Evolutionary conservation across 2,329 filamentous ascomycete species (phyloP).

Genomic region (Ophiostoma pallidulum): DNA sequence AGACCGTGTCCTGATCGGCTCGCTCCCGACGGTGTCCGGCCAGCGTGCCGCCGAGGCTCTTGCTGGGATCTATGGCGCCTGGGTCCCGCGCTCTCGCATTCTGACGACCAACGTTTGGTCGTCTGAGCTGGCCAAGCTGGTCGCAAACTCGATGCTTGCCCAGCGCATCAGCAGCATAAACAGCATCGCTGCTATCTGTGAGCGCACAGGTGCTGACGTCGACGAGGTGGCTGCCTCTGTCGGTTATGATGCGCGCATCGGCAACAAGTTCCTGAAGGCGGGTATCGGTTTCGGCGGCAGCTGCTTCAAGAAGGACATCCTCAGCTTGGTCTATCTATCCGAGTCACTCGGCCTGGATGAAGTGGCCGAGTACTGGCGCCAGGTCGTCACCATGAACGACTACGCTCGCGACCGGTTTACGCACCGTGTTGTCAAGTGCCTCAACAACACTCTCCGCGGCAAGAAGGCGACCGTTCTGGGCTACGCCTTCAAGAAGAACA

Average conservation of each 20-base stretch:
- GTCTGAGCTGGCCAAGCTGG: conserved; percentile 69
- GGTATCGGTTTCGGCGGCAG: conserved; percentile 71
- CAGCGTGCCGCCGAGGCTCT: conserved; percentile 53
- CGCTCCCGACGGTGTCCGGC: conserved; percentile 49
- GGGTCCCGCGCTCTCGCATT: conserved; percentile 59
- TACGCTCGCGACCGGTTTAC: conserved; percentile 63
- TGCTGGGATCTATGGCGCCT: conserved; percentile 57
- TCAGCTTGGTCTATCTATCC: conserved; percentile 64
- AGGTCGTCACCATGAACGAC: conserved; percentile 68
- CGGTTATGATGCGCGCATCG: conserved; percentile 63
- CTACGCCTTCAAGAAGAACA: conserved; percentile 74
- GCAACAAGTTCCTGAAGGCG: conserved; percentile 62
- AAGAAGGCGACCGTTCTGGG: conserved; percentile 68
- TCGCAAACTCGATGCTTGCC: conserved; percentile 70
- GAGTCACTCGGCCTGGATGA: conserved; percentile 60
- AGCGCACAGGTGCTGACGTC: conserved; percentile 66
- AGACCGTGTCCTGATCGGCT: conserved; percentile 68
- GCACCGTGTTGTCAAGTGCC: conserved; percentile 52
- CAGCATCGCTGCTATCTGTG: conserved; percentile 70
- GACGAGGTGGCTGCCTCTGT: conserved; percentile 59
- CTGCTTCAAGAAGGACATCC: conserved; percentile 74
- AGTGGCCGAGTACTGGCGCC: conserved; percentile 66
- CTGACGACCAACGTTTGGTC: conserved; percentile 67
- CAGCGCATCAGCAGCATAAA: conserved; percentile 77
- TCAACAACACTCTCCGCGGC: conserved; percentile 56